Evolutionary conservation across 2,329 filamentous ascomycete species (phyloP).

Genomic region (Bertia moriformis): DNA sequence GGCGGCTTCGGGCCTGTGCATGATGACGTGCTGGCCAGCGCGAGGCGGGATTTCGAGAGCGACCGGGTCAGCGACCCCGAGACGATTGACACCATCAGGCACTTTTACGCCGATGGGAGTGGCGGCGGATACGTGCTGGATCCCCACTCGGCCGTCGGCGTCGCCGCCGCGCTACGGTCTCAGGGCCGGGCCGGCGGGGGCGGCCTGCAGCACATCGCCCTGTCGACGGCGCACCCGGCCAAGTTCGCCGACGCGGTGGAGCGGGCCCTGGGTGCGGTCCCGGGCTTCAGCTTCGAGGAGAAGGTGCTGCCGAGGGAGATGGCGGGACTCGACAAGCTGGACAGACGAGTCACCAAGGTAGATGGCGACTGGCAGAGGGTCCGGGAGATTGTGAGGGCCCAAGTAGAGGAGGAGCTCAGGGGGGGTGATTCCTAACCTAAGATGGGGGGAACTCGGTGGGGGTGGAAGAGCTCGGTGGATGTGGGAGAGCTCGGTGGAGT

Average conservation of each 20-base stretch:
- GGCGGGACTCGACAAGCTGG: conserved; percentile 60
- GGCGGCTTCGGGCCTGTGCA: conserved; percentile 73
- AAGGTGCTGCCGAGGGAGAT: conserved; percentile 73
- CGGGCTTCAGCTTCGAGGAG: conserved; percentile 58
- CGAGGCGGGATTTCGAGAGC: conserved; percentile 64
- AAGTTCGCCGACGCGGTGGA: conserved; percentile 85
- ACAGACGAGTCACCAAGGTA: conserved; percentile 58
- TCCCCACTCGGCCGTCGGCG: conserved; percentile 79
- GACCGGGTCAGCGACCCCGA: conserved; percentile 56
- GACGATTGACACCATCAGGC: conserved; percentile 52
- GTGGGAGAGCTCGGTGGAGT: no score
- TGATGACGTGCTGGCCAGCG: conserved; percentile 54
- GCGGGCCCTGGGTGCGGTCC: conserved; percentile 54
- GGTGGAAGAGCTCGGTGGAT: background rate
- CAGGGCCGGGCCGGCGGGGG: conserved; percentile 34
- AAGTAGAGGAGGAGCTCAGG: conserved; percentile 53
- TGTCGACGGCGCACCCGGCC: conserved; percentile 88
- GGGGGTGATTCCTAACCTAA: no score
- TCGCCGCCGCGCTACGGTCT: conserved; percentile 62
- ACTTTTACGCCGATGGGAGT: conserved; percentile 40
- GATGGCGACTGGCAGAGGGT: conserved; percentile 63
- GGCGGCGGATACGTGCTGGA: conserved; percentile 68
- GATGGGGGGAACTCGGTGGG: conserved; percentile 14
- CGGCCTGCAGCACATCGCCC: conserved; percentile 55
- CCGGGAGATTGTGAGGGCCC: conserved; percentile 57